These are phyloP conservation scores for Lenwebbia sp. DNA, from an alignment of 345 rosid genomes.

Conservation along the genomic window DNA sequence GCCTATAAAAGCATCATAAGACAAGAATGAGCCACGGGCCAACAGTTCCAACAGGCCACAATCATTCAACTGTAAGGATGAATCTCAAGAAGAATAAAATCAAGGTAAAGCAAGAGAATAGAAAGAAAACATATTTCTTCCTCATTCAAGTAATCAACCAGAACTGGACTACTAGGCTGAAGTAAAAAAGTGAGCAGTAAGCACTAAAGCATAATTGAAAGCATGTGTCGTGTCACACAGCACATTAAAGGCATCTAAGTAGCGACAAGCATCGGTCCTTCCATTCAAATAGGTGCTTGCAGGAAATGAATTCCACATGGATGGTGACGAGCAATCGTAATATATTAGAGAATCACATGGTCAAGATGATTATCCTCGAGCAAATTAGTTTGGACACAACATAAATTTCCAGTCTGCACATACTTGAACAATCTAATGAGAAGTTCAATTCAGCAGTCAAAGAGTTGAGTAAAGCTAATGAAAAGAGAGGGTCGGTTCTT, in stretches of 20 bases:
- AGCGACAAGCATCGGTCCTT: not conserved
- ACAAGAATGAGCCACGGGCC: not conserved
- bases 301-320: not conserved
- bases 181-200: not conserved
- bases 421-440: conserved; percentile 11
- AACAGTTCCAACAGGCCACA: not conserved
- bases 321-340: not conserved
- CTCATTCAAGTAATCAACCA: not conserved
- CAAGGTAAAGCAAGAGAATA: not conserved
- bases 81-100: not conserved
- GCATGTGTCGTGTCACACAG: not conserved
- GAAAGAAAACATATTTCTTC: not conserved
- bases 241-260: not conserved
- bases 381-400: not conserved
- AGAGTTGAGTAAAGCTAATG: conserved; percentile 19
- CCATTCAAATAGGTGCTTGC: not conserved
- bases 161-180: not conserved
- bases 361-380: not conserved
- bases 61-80: not conserved
- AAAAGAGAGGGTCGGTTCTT: conserved; percentile 32
- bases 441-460: conserved; percentile 21
- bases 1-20: conserved; percentile 38
- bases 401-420: not conserved
- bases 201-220: not conserved
- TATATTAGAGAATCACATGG: not conserved